Base-by-base conservation (phyloP, 2,329 filamentous ascomycete species). In the Xylariaceae sp. region DNA sequence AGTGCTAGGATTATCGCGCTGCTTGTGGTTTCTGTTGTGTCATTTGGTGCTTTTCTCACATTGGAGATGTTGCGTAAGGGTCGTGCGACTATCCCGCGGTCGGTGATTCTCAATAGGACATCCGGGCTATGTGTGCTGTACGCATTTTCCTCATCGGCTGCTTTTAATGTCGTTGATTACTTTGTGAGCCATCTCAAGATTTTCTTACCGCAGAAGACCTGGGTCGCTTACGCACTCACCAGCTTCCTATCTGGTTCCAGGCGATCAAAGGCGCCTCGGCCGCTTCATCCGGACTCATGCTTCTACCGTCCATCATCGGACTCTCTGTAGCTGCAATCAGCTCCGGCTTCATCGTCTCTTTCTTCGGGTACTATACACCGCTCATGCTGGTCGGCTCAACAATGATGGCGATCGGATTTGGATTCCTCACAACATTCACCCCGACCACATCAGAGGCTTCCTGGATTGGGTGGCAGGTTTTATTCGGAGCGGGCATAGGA, bases 191-290 rank as follows among this genome's bases (percentile, higher is more conserved):
- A n/a, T n/a, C n/a, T n/a, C n/a, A n/a, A n/a, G n/a, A n/a, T n/a
- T n/a, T n/a, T n/a, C n/a, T n/a, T n/a, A n/a, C n/a, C n/a, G n/a
- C n/a, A n/a, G n/a, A n/a, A n/a, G n/a, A n/a, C n/a, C n/a, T n/a
- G n/a, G n/a, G n/a, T n/a, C n/a, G n/a, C n/a, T n/a, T n/a, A n/a
- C n/a, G n/a, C n/a, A n/a, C n/a, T n/a, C n/a, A n/a, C n/a, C n/a
- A 53, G 43, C 27, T 53, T 36, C 51, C 51, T 12, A 53, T 53
- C 15, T 53, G 51, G 51, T 53, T 53, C 27, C 51, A 53, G 44
- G 51, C 51, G 15, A 51, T 53, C 12, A 44, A 47, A 30, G 48
- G 51, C 5, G 51, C 47, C 31, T 53, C 51, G 17, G 51, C 48
- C 27, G 45, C 33, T 5, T 17, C 40, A 14, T 53, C 48, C 19